phyloP scores from a whole-genome alignment of 116 monocot genomes.

The Cymodocea nodosa region DNA sequence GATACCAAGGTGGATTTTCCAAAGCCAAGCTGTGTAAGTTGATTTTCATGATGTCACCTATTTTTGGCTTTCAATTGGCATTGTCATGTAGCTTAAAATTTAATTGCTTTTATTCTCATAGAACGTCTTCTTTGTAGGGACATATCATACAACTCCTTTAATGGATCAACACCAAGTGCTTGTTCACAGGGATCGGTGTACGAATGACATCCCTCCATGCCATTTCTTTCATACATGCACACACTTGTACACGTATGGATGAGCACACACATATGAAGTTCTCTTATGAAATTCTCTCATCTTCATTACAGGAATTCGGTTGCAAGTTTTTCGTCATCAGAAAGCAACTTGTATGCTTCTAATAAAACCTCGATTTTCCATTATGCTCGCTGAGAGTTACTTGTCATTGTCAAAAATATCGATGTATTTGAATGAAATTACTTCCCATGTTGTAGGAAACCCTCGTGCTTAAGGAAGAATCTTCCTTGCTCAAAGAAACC shows the following conservation, averaged over 20 bases:
- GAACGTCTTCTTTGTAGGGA: neutral
- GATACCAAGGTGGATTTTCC: neutral
- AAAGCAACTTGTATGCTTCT: conserved; percentile 26
- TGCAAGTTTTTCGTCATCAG: conserved; percentile 45
- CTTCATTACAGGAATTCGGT: conserved; percentile 38
- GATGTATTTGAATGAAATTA: too few species aligned
- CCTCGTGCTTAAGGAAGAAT: conserved; percentile 28
- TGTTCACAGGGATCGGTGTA: neutral
- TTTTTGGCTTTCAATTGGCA: neutral
- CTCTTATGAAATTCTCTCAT: neutral
- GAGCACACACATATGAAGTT: too few species aligned
- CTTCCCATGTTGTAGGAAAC: conserved; percentile 16
- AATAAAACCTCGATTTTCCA: neutral
- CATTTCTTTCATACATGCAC: neutral
- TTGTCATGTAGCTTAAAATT: neutral
- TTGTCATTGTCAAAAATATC: too few species aligned
- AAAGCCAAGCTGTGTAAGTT: neutral
- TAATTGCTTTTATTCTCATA: neutral
- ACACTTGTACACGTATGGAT: too few species aligned
- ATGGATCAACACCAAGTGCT: neutral
- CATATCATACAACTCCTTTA: conserved; percentile 6
- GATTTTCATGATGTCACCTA: too few species aligned
- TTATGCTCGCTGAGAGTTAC: too few species aligned
- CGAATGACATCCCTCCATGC: neutral
- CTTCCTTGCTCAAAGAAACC: conserved; percentile 31